Percentiles rank a stretch among this genome's conserved stretches.
phyloP scores from a whole-genome alignment of 2,329 filamentous ascomycete species.

The Gremmenia infestans region DNA sequence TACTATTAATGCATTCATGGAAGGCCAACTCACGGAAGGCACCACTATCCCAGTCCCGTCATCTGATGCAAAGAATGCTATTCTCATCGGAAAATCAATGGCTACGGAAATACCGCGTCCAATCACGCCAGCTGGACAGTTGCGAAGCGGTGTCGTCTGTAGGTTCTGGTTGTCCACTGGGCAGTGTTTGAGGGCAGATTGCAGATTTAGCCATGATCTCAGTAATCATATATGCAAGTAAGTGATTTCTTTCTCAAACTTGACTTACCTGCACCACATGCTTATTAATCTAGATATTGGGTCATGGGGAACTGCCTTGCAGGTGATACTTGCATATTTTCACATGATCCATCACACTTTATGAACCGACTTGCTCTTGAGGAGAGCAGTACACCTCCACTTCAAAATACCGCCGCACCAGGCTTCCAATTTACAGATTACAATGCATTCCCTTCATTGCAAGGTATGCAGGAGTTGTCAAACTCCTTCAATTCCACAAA shows the following conservation, averaged over 20 bases:
- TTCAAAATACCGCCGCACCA: conserved; percentile 46
- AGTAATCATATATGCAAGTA: conserved; percentile 98
- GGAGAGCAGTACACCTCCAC: conserved; percentile 60
- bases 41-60: conserved; percentile 40
- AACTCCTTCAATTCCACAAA: conserved; percentile 38
- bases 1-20: conserved; percentile 85
- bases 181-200: conserved; percentile 93
- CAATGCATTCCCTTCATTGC: conserved; percentile 77
- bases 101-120: conserved; percentile 66
- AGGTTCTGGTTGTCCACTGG: conserved; percentile 95
- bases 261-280: conserved; percentile 3
- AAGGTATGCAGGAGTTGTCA: conserved; percentile 54
- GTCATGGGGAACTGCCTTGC: conserved; percentile 92
- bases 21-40: conserved; percentile 54
- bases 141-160: conserved; percentile 86
- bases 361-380: conserved; percentile 76
- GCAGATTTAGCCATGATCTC: conserved; percentile 92
- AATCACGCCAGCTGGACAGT: conserved; percentile 67
- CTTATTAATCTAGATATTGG: conserved; percentile 66
- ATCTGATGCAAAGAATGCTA: conserved; percentile 55
- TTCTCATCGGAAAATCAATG: conserved; percentile 88
- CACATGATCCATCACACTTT: conserved; percentile 85
- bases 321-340: conserved; percentile 92
- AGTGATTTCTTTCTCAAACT: conserved; percentile 34
- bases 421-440: conserved; percentile 78